A percentile compares a stretch with the other conserved stretches of the same genome.
These are phyloP conservation scores for Vaccinium macrocarpon DNA, from an alignment of 148 eudicot species.

Conservation along the genomic window DNA sequence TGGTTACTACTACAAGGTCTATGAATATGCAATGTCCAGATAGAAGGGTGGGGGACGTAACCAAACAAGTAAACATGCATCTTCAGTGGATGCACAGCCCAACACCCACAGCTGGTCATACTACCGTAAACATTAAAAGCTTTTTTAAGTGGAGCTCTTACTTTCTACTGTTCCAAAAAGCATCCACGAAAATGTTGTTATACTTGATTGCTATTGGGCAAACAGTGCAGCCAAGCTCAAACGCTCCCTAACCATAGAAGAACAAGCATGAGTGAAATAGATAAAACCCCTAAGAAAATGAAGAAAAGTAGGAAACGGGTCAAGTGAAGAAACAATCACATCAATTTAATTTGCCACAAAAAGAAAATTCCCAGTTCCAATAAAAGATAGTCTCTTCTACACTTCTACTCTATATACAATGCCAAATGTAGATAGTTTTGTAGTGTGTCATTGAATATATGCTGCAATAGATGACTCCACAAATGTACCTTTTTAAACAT, in stretches of 20 bases:
- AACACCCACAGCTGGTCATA: neutral
- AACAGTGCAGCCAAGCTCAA: slow-evolving; percentile 93
- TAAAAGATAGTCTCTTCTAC: neutral
- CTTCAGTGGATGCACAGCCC: neutral
- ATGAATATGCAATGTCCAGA: neutral
- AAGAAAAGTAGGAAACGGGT: neutral
- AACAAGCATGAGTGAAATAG: slow-evolving; percentile 2
- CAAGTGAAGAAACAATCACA: neutral
- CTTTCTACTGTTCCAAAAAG: slow-evolving; percentile 97
- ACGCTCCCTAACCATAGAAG: slow-evolving; percentile 65
- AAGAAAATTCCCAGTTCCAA: neutral
- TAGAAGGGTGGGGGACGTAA: neutral
- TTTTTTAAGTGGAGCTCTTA: slow-evolving; percentile 37
- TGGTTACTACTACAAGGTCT: neutral
- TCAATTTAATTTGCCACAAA: slow-evolving; percentile 10
- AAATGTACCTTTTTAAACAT: slow-evolving; percentile 88
- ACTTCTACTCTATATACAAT: neutral
- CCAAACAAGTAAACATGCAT: neutral
- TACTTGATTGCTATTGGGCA: slow-evolving; percentile 97
- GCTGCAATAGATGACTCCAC: neutral
- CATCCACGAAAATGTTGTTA: slow-evolving; percentile 97
- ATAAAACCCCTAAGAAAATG: neutral
- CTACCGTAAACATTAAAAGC: neutral
- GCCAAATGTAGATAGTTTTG: neutral
- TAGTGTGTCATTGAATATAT: neutral